Conservation (phyloP, 1,284 basidiomycete species). For the Exobasidium rhododendri region DNA sequence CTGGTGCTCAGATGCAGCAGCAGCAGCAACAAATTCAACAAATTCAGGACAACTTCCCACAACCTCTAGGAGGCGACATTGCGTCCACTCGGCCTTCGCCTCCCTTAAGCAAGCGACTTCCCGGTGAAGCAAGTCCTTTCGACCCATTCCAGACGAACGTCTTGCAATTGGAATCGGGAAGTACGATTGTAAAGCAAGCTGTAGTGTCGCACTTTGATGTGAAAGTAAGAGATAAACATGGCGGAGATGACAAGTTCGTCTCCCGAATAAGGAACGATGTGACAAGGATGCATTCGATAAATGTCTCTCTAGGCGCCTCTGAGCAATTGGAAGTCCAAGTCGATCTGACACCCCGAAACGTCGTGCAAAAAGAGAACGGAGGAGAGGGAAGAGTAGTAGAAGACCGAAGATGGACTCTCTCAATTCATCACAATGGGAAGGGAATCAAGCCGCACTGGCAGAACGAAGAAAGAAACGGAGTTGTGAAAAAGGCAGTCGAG, state of each 20-base stretch:
- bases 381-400: not conserved
- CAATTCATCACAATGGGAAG: slow-evolving; percentile 5
- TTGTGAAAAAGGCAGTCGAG: not conserved
- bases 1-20: not conserved
- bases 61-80: not conserved
- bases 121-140: not conserved
- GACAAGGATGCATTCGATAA: not conserved
- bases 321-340: not conserved
- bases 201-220: not conserved
- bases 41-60: not conserved
- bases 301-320: not conserved
- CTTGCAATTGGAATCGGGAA: not conserved
- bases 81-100: not conserved
- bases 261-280: not conserved
- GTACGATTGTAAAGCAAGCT: not conserved
- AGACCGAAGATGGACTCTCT: not conserved
- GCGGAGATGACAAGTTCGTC: not conserved
- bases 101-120: not conserved
- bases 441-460: not conserved
- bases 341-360: not conserved
- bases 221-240: not conserved
- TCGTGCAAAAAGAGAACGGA: not conserved
- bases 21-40: not conserved
- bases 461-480: not conserved
- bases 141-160: not conserved